Base-by-base conservation (phyloP, 2,329 filamentous ascomycete genomes). In the Amylocarpus encephaloides region DNA sequence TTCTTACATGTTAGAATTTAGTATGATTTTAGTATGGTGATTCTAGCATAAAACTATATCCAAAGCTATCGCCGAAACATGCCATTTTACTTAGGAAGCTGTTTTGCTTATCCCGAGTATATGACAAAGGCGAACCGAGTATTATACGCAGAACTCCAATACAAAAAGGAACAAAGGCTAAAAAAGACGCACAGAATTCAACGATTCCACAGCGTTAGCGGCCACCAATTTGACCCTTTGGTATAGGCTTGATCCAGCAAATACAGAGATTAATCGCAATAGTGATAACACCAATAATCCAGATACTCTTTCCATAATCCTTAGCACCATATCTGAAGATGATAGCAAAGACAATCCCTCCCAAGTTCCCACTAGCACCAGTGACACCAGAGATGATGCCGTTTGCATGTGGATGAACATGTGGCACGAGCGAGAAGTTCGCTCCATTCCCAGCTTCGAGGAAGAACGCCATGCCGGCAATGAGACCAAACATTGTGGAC, bases 351-450 rank as follows among this genome's bases (percentile, higher is more conserved):
- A 94, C 67, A 46, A 95, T 81, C 11, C 91, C 91, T 3, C 91
- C 91, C 9, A 95, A 68, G 62, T 95, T 96, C 1, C 91, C 90
- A 7, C 79, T 75, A 0, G 86, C 89, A 9, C 91, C 91, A 0
- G 88, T 85, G 33, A 87, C 72, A 11, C 90, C 90, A 1, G 85
- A 87, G 6, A 95, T 77, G 22, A 62, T 71, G 67, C 88, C 90
- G 67, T 95, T 95, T 53, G 88, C 87, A 53, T 77, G 78, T 1
- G 88, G 67, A 48, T 91, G 86, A 1, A 95, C 85, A 64, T 95
- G 91, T 3, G 90, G 89, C 19, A 95, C 85, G 5, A 95, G 76
- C 0, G 88, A 81, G 68, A 93, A 95, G 70, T 88, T 93, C 36
- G 88, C 83, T 0, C 91, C 91, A 64, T 95, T 95, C 38, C 83